These are phyloP conservation scores for Aegilops sharonensis DNA, from an alignment of 176 grass and related monocot genomes.

Conservation along the genomic window DNA sequence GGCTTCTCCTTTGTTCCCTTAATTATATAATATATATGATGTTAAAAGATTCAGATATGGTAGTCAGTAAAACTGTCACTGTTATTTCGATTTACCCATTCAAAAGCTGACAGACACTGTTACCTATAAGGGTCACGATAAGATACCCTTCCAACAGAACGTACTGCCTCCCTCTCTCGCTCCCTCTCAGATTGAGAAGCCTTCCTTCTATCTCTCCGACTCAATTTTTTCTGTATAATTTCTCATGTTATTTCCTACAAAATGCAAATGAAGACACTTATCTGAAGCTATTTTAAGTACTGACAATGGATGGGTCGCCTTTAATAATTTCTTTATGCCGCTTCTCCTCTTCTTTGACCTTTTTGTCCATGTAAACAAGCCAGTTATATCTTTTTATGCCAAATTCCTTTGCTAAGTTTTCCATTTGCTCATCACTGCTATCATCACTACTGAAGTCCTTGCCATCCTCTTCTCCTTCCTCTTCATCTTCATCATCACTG, in stretches of 20 bases:
- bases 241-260: conserved; percentile 35
- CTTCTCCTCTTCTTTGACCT: conserved; percentile 91
- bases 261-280: conserved; percentile 2
- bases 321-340: conserved; percentile 90
- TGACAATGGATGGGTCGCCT: conserved; percentile 94
- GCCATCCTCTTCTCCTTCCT: conserved; percentile 71
- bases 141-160: conserved; percentile 64
- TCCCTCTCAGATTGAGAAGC: conserved; percentile 94
- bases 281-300: conserved; percentile 23
- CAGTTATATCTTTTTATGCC: conserved; percentile 95
- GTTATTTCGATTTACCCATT: background rate
- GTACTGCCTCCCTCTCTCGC: conserved; percentile 69
- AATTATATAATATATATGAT: conserved; percentile 24
- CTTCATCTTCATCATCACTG: conserved; percentile 82
- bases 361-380: conserved; percentile 99
- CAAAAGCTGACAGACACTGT: background rate
- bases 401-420: conserved; percentile 94
- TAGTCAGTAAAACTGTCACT: conserved; percentile 5
- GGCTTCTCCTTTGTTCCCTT: conserved; percentile 90
- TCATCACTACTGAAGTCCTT: conserved; percentile 98
- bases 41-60: background rate
- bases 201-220: conserved; percentile 96
- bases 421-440: conserved; percentile 92
- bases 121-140: conserved; percentile 95
- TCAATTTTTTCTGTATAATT: conserved; percentile 80